phyloP scores from a whole-genome alignment of 2,329 filamentous ascomycete species.

The Cercospora beticola region DNA sequence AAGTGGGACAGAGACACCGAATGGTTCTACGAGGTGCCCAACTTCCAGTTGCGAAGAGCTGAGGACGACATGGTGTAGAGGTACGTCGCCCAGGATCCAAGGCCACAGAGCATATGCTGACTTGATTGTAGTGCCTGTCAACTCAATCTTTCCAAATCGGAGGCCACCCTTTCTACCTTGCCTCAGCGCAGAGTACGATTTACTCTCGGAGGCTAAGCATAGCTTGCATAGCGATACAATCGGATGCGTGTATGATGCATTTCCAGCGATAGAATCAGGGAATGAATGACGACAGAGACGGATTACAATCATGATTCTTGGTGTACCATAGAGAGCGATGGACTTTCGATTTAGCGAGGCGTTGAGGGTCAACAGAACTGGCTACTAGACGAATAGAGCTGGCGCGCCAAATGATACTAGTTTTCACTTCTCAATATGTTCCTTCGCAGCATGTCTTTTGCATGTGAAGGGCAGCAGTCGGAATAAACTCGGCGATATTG shows the following conservation, averaged over 20 bases:
- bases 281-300: constrained; percentile 9
- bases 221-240: background rate
- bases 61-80: constrained; percentile 38
- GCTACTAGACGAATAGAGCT: constrained; percentile 8
- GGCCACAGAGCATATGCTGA: background rate
- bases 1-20: constrained; percentile 75
- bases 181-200: constrained; percentile 12
- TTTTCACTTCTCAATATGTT: background rate
- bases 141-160: constrained; percentile 15
- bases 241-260: constrained; percentile 4
- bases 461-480: background rate
- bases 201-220: background rate
- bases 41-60: constrained; percentile 72
- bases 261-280: constrained; percentile 5
- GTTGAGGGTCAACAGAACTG: constrained; percentile 16
- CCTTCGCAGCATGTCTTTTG: background rate
- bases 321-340: constrained; percentile 13
- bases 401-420: background rate
- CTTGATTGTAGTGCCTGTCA: constrained; percentile 13
- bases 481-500: background rate
- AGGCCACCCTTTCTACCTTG: constrained; percentile 13
- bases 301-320: constrained; percentile 1
- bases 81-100: background rate
- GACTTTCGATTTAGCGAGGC: constrained; percentile 18
- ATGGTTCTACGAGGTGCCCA: constrained; percentile 82